Evolutionary conservation across 768 basidiomycete species (phyloP).

Genomic region (Termitomyces sp.): DNA sequence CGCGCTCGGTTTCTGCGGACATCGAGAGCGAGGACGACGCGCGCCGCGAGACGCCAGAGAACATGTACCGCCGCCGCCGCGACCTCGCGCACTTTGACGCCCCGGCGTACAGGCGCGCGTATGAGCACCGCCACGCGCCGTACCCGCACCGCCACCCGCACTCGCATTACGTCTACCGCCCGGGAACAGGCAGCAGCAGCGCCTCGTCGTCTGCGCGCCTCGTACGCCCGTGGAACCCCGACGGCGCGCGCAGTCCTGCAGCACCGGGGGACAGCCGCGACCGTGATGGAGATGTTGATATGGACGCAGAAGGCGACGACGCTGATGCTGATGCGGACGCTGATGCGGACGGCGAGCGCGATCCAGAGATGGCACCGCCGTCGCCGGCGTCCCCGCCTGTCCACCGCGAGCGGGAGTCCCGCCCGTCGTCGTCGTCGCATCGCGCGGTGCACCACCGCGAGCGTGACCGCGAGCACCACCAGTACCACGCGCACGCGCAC

Average conservation of each 20-base stretch:
- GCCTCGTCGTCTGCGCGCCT: not conserved
- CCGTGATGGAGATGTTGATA: not conserved
- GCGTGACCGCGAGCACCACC: not conserved
- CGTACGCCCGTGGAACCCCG: slow-evolving; percentile 6
- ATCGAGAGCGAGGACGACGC: not conserved
- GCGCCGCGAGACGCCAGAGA: not conserved
- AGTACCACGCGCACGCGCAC: not conserved
- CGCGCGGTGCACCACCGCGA: not conserved
- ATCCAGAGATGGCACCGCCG: slow-evolving; percentile 18
- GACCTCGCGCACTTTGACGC: not conserved
- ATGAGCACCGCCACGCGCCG: not conserved
- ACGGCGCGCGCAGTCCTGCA: not conserved
- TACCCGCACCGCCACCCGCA: not conserved
- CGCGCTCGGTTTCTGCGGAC: not conserved
- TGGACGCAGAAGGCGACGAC: slow-evolving; percentile 10
- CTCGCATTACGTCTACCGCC: not conserved
- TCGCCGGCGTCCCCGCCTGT: not conserved
- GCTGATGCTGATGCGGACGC: slow-evolving; percentile 19
- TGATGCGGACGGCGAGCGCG: slow-evolving; percentile 27
- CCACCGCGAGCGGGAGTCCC: not conserved
- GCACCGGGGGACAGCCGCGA: slow-evolving; percentile 1
- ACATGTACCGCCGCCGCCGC: not conserved
- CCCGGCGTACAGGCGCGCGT: not conserved
- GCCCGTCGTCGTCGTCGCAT: not conserved
- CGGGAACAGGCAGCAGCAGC: not conserved